Evolutionary conservation across 495 filamentous ascomycete species (phyloP).

Genomic region (Evansstolkia leycettana): DNA sequence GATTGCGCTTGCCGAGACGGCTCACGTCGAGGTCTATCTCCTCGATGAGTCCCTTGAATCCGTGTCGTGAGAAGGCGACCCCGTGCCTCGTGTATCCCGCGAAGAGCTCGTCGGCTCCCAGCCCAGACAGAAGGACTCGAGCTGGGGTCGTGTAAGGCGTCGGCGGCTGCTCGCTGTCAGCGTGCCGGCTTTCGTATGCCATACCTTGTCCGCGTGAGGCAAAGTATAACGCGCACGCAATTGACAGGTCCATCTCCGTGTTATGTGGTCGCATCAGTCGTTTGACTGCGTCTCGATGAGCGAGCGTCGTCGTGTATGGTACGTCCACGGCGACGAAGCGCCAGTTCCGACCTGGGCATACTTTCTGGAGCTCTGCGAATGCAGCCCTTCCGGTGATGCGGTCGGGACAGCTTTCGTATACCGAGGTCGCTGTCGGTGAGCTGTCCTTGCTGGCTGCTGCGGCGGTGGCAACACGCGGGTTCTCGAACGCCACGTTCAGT

Average conservation of each 20-base stretch:
- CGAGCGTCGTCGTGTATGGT: conserved; percentile 60
- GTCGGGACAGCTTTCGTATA: conserved; percentile 81
- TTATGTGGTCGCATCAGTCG: conserved; percentile 82
- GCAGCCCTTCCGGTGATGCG: conserved; percentile 72
- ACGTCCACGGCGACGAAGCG: conserved; percentile 76
- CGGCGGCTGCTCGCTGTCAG: conserved; percentile 1
- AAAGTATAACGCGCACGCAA: conserved; percentile 85
- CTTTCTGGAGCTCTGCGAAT: conserved; percentile 53
- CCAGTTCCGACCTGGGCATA: conserved; percentile 67
- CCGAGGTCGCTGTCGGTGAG: conserved; percentile 18
- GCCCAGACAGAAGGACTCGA: conserved; percentile 77
- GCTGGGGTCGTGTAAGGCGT: conserved; percentile 53
- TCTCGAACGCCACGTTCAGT: conserved; percentile 94
- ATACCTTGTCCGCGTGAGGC: conserved; percentile 66
- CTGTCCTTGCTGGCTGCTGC: conserved; percentile 10
- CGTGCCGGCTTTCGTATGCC: conserved; percentile 3
- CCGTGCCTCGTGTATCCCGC: conserved; percentile 83
- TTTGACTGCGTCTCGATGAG: conserved; percentile 56
- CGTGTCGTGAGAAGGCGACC: conserved; percentile 53
- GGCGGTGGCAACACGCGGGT: conserved; percentile 57
- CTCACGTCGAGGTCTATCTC: conserved; percentile 81
- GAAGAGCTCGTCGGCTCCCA: conserved; percentile 94
- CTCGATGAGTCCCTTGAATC: conserved; percentile 59
- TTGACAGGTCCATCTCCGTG: conserved; percentile 99
- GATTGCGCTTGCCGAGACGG: conserved; percentile 80